A percentile compares a stretch with the other conserved stretches of the same genome.
phyloP scores from a whole-genome alignment of 2,329 filamentous ascomycete species.

The Podosphaera leucotricha region DNA sequence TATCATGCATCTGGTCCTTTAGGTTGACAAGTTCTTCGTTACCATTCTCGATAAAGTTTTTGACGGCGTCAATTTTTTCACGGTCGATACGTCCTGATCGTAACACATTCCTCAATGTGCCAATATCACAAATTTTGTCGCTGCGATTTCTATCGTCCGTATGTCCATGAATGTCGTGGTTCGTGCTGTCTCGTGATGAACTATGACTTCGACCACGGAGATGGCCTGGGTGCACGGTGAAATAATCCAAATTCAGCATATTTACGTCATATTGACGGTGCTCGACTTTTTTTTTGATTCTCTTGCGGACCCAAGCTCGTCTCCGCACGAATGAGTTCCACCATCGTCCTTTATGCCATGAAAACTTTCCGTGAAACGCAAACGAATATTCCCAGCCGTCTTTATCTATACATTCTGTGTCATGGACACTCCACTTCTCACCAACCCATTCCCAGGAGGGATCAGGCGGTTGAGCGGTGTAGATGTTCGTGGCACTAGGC shows the following conservation, averaged over 20 bases:
- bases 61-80: constrained; percentile 68
- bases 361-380: constrained; percentile 48
- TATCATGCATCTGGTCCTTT: constrained; percentile 50
- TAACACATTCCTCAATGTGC: constrained; percentile 40
- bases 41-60: constrained; percentile 57
- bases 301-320: constrained; percentile 65
- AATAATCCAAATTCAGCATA: constrained; percentile 55
- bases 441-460: constrained; percentile 83
- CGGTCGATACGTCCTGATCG: constrained; percentile 57
- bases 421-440: constrained; percentile 38
- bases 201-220: constrained; percentile 19
- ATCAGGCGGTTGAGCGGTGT: constrained; percentile 79
- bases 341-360: constrained; percentile 82
- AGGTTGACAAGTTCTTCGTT: constrained; percentile 56
- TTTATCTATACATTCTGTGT: constrained; percentile 65
- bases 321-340: constrained; percentile 88
- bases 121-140: constrained; percentile 33
- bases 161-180: constrained; percentile 4
- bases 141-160: constrained; percentile 22
- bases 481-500: constrained; percentile 40
- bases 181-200: constrained; percentile 6
- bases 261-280: constrained; percentile 39
- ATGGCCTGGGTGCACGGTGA: constrained; percentile 40
- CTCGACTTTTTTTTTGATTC: constrained; percentile 34
- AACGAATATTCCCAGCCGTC: constrained; percentile 96